Conservation (phyloP, 306 rosid genomes). For the Citrullus amarus region DNA sequence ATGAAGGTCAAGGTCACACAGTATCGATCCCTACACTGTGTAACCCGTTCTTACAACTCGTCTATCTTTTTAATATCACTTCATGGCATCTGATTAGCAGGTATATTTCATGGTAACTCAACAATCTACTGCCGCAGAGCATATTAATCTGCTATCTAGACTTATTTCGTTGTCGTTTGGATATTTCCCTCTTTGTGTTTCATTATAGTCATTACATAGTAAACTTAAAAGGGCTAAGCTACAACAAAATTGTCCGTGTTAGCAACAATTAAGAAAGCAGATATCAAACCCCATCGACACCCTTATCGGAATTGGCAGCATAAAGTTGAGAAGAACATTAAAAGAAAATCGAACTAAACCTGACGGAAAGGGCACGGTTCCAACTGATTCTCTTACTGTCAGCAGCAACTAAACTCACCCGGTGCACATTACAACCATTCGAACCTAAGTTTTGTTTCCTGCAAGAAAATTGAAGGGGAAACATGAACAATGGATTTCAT, state of each 20-base stretch:
- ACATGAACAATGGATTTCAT: neutral
- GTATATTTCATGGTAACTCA: neutral
- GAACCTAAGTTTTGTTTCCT: constrained; percentile 22
- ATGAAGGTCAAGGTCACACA: neutral
- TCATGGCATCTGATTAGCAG: neutral
- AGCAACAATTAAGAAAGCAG: neutral
- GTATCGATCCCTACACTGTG: neutral
- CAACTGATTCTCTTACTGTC: constrained; percentile 58
- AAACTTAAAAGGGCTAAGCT: neutral
- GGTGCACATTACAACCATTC: constrained; percentile 10
- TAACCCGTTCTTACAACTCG: neutral
- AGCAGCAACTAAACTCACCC: constrained; percentile 46
- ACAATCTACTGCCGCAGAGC: neutral
- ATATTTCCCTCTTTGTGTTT: neutral
- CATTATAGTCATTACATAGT: neutral
- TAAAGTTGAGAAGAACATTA: neutral
- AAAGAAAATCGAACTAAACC: constrained; percentile 25
- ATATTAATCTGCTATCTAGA: neutral
- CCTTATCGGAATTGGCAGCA: neutral
- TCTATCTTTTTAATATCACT: neutral
- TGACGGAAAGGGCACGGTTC: constrained; percentile 78
- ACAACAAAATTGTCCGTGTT: neutral
- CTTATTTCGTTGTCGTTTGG: neutral
- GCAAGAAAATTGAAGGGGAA: neutral
- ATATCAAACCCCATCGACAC: neutral